phyloP scores from a whole-genome alignment of 2,329 filamentous ascomycete species.

The Huntiella decipiens region DNA sequence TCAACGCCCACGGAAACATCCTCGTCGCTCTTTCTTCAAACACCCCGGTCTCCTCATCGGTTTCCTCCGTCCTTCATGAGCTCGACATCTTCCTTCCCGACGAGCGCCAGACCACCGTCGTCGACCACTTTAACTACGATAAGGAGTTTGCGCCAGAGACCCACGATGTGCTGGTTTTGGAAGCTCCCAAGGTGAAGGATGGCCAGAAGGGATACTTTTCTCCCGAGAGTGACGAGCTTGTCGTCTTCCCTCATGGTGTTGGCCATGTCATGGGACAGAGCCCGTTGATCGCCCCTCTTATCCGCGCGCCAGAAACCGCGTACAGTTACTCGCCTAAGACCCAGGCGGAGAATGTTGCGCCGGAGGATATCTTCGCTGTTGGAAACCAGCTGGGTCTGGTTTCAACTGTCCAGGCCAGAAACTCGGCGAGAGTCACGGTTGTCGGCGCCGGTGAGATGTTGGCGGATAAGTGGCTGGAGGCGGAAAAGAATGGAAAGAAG shows the following conservation, averaged over 20 bases:
- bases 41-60: constrained; percentile 47
- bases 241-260: constrained; percentile 67
- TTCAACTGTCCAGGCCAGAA: constrained; percentile 76
- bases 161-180: constrained; percentile 74
- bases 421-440: constrained; percentile 76
- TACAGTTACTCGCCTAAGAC: constrained; percentile 94
- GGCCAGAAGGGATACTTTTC: constrained; percentile 64
- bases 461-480: constrained; percentile 74
- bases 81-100: constrained; percentile 74
- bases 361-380: constrained; percentile 67
- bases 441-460: constrained; percentile 75
- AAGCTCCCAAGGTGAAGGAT: constrained; percentile 45
- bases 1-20: constrained; percentile 83
- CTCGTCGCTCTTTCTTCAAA: constrained; percentile 65
- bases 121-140: constrained; percentile 96
- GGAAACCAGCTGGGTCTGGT: constrained; percentile 70
- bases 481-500: constrained; percentile 22
- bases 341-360: constrained; percentile 41
- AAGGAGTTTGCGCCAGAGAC: constrained; percentile 53
- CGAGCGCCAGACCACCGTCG: constrained; percentile 67
- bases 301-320: constrained; percentile 65
- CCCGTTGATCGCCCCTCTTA: constrained; percentile 59
- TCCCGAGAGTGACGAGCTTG: constrained; percentile 34
- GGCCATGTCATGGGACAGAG: constrained; percentile 67
- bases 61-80: constrained; percentile 66